Conservation (phyloP, 805 yeast species). For the Spencermartinsiella europaea region DNA sequence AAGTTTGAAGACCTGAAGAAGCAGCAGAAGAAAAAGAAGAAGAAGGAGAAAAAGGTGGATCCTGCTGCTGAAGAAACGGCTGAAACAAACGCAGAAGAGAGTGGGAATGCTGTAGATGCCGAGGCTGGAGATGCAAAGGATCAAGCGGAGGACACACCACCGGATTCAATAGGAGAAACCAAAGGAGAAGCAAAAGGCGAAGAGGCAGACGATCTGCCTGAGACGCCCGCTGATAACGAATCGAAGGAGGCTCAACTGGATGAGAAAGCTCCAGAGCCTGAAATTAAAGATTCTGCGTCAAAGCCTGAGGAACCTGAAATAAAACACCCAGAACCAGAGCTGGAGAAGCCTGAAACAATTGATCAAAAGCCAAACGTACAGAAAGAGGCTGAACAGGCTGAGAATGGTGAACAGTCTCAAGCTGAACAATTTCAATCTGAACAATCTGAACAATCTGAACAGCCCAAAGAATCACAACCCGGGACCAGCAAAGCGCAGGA, state of each 20-base stretch:
- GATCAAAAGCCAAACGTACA: slow-evolving; percentile 1
- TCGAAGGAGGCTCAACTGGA: slow-evolving; percentile 13
- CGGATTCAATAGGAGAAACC: no score
- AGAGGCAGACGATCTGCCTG: slow-evolving; percentile 17
- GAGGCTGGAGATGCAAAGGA: slow-evolving; percentile 6
- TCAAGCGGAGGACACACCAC: background rate
- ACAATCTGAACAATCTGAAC: slow-evolving; percentile 4
- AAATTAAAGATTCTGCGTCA: slow-evolving; percentile 9
- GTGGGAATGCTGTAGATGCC: slow-evolving; percentile 11
- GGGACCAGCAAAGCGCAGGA: no score
- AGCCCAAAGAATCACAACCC: no score
- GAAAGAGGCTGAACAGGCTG: slow-evolving; percentile 13
- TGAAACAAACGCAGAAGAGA: slow-evolving; percentile 16
- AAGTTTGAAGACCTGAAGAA: slow-evolving; percentile 65
- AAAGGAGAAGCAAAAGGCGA: slow-evolving; percentile 7
- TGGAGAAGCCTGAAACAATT: slow-evolving; percentile 2
- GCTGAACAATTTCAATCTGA: slow-evolving; percentile 8
- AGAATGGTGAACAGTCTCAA: slow-evolving; percentile 14
- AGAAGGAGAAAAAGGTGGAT: slow-evolving; percentile 43
- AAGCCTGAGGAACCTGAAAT: slow-evolving; percentile 16
- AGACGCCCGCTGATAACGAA: slow-evolving; percentile 13
- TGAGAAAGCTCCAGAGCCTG: slow-evolving; percentile 7
- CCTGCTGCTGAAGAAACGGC: slow-evolving; percentile 27
- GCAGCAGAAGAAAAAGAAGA: slow-evolving; percentile 49
- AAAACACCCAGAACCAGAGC: slow-evolving; percentile 1